phyloP scores from a whole-genome alignment of 2,329 filamentous ascomycete genomes.

The Arthrinium phaeospermum region DNA sequence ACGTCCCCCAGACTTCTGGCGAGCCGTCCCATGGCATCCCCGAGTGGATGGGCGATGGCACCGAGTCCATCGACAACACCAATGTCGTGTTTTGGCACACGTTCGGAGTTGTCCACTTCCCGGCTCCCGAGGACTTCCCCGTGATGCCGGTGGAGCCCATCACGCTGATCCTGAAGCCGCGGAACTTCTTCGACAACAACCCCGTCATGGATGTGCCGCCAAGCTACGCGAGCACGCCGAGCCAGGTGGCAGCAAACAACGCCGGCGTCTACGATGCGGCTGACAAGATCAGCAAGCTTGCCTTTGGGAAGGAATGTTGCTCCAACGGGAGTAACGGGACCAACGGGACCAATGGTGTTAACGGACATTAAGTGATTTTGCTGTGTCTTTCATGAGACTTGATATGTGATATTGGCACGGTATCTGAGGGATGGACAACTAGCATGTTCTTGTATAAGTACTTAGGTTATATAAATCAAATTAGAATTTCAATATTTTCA shows the following conservation, averaged over 20 bases:
- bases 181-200: conserved; percentile 83
- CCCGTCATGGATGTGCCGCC: conserved; percentile 83
- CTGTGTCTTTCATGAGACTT: conserved; percentile 48
- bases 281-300: conserved; percentile 37
- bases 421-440: not conserved
- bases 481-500: not conserved
- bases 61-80: conserved; percentile 74
- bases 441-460: not conserved
- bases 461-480: not conserved
- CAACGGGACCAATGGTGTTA: not conserved
- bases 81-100: conserved; percentile 94
- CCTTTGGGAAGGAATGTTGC: conserved; percentile 30
- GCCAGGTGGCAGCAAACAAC: conserved; percentile 53
- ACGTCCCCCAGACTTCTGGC: conserved; percentile 87
- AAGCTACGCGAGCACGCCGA: conserved; percentile 74
- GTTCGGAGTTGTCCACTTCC: conserved; percentile 90
- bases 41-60: conserved; percentile 76
- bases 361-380: not conserved
- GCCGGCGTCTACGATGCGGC: conserved; percentile 39
- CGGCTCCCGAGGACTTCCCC: conserved; percentile 87
- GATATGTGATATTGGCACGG: not conserved
- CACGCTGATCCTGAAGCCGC: conserved; percentile 76
- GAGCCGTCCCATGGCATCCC: conserved; percentile 76
- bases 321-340: conserved; percentile 18
- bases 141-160: conserved; percentile 91